A percentile compares a stretch with the other conserved stretches of the same genome.
phyloP scores from a whole-genome alignment of 495 filamentous ascomycete genomes.

The Filosporella fistucella region DNA sequence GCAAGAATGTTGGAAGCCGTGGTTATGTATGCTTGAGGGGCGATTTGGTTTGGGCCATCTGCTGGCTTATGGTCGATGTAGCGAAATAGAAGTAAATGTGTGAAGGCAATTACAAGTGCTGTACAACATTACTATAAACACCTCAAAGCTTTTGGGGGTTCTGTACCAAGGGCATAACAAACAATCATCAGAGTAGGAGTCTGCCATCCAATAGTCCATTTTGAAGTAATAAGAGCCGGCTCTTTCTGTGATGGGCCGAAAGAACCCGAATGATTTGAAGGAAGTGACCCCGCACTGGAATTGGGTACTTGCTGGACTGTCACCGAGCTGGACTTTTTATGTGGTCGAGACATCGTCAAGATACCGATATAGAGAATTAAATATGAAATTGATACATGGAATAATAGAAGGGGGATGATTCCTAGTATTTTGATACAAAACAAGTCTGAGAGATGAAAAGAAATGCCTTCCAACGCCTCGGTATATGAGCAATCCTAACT shows the following conservation, averaged over 20 bases:
- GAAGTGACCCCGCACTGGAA: no score
- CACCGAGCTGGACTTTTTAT: no score
- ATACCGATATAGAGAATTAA: no score
- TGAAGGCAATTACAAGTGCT: conserved; percentile 14
- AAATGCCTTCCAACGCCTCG: no score
- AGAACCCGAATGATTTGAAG: not conserved
- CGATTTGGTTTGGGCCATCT: conserved; percentile 9
- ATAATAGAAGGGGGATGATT: no score
- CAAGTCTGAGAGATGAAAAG: no score
- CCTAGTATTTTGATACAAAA: no score
- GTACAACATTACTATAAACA: not conserved
- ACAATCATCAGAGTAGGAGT: conserved; percentile 13
- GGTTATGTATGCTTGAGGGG: conserved; percentile 13
- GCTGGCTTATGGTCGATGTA: conserved; percentile 7
- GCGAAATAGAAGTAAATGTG: conserved; percentile 11
- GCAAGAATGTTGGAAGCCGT: conserved; percentile 18
- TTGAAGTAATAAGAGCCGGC: conserved; percentile 13
- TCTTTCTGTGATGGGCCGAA: conserved; percentile 3
- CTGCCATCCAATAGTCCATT: conserved; percentile 17
- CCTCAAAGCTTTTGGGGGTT: not conserved
- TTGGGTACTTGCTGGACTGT: no score
- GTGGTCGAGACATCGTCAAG: no score
- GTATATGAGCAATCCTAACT: no score
- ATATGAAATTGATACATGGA: no score
- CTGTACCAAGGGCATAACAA: conserved; percentile 10